These are phyloP conservation scores for Nicotiana tomentosiformis DNA, from an alignment of 257 asterid genomes.

Conservation along the genomic window DNA sequence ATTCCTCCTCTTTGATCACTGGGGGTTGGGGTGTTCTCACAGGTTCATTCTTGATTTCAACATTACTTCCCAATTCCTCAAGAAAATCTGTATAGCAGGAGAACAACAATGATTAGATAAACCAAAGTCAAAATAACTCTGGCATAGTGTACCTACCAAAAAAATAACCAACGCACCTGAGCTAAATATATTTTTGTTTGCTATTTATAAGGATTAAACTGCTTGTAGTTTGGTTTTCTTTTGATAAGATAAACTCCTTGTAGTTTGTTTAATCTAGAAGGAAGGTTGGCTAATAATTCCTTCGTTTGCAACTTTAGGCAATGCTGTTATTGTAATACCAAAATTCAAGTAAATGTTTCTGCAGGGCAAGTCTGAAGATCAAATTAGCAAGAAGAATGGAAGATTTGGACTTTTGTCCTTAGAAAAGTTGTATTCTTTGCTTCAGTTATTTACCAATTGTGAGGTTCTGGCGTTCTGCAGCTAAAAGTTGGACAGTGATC, in stretches of 20 bases:
- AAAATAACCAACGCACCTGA: neutral
- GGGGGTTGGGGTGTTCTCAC: slow-evolving; percentile 33
- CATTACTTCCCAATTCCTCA: slow-evolving; percentile 34
- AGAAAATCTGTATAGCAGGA: slow-evolving; percentile 32
- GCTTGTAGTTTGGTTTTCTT: neutral
- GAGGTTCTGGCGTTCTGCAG: too few relatives aligned
- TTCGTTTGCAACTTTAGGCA: neutral
- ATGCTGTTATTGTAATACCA: neutral
- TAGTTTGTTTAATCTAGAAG: neutral
- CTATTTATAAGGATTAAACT: neutral
- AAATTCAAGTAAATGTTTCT: neutral
- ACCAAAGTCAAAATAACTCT: neutral
- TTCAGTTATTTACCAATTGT: too few relatives aligned
- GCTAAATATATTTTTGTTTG: neutral
- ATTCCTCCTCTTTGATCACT: slow-evolving; percentile 63
- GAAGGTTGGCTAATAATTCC: neutral
- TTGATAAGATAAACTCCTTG: neutral
- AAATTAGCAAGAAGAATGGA: too few relatives aligned
- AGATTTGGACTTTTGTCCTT: too few relatives aligned
- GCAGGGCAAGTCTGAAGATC: too few relatives aligned
- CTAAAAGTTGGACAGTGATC: too few relatives aligned
- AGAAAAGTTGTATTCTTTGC: too few relatives aligned
- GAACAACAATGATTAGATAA: neutral
- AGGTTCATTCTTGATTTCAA: slow-evolving; percentile 29
- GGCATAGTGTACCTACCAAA: neutral